Evolutionary conservation across 805 yeast species (phyloP).

Genomic region (Aciculoconidium aculeatum): DNA sequence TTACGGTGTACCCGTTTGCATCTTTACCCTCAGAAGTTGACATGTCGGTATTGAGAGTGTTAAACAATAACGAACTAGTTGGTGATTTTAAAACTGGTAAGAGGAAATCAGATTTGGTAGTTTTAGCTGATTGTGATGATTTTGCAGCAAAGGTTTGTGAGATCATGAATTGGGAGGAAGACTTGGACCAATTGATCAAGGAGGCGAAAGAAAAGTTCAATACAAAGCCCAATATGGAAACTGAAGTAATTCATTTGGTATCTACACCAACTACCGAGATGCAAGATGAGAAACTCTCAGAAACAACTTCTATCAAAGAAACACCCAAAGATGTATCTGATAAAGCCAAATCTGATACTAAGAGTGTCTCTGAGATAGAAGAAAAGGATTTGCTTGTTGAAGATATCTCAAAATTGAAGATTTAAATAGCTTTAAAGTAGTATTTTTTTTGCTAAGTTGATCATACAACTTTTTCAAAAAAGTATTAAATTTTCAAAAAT

Average conservation of each 20-base stretch:
- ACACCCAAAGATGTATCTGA: too few relatives aligned
- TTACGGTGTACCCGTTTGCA: constrained; percentile 89
- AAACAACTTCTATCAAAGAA: too few relatives aligned
- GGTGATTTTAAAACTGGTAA: constrained; percentile 55
- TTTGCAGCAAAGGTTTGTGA: constrained; percentile 50
- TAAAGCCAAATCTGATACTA: constrained; percentile 4
- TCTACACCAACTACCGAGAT: too few relatives aligned
- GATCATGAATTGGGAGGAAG: constrained; percentile 60
- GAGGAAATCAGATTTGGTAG: constrained; percentile 56
- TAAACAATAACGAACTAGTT: constrained; percentile 70
- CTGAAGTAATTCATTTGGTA: too few relatives aligned
- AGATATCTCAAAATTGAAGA: constrained; percentile 8
- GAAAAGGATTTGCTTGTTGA: constrained; percentile 2
- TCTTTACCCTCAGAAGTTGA: constrained; percentile 65
- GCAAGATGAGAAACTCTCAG: too few relatives aligned
- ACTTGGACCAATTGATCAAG: constrained; percentile 38
- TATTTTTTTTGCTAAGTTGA: not conserved
- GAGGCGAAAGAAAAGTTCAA: constrained; percentile 5
- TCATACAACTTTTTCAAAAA: too few relatives aligned
- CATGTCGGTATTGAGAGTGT: constrained; percentile 44
- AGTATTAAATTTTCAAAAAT: too few relatives aligned
- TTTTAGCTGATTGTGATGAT: constrained; percentile 61
- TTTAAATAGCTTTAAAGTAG: not conserved
- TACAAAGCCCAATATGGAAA: not conserved
- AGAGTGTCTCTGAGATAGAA: too few relatives aligned